Evolutionary conservation across 192 early-diverging fungal genomes (phyloP), one percentile per base, ranked within the genome.

Genomic region (Rhizophagus clarus): DNA sequence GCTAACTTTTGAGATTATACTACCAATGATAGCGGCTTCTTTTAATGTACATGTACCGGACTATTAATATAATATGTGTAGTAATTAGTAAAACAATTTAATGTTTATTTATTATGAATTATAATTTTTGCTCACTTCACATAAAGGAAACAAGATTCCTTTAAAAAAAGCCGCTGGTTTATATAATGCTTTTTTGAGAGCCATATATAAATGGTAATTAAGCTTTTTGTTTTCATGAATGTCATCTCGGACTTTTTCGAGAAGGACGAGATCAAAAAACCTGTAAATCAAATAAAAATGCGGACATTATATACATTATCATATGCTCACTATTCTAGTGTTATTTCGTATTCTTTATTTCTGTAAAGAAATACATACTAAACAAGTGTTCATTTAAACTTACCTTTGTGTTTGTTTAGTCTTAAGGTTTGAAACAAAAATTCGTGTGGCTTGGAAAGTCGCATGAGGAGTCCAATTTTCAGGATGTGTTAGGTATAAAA

Each of bases 131-230:
- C 64, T 79, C 69, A 69, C 77, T 82, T 98, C 96, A 83, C 96
- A 98, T n/a, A 99, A 87, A 7, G 98, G 98, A 80, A 99, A 92
- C 74, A 98, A 77, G 47, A 99, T 91, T 72, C 98, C 97, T 89
- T 98, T 99, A 90, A 98, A 99, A 82, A 98, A 98, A 28, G 96
- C 96, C 8, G 94, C 93, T 32, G 96, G 96, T 88, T 98, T 99
- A 87, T 98, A 99, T 42, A 98, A 88, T 5, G 93, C 90, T 89
- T 99, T 99, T 81, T 98, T 99, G 69, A 99, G 87, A 10, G 98
- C 88, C 91, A 99, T 94, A 84, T 97, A 99, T 72, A 97, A 85
- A 79, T 99, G 98, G 82, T 97, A 98, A 87, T 98, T 97, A 77
- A 99, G 89, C 85, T 97, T 99, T 82, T 97, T 97, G 83, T 93